phyloP scores from a whole-genome alignment of 2,329 filamentous ascomycete genomes.

The Sporothrix schenckii region DNA sequence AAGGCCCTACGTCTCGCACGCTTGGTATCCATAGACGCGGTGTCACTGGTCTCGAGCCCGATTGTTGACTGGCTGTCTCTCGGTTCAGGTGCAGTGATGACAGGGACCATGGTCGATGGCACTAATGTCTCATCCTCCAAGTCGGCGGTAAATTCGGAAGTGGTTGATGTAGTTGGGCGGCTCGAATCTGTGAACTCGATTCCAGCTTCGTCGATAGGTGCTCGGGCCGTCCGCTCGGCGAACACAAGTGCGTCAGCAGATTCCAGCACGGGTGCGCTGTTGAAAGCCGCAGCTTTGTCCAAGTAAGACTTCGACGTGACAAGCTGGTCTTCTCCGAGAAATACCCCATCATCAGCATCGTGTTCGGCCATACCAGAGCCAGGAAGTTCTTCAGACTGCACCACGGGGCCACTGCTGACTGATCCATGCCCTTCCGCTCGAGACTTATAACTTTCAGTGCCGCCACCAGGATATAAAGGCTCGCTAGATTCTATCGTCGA shows the following conservation, averaged over 20 bases:
- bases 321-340: not conserved
- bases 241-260: not conserved
- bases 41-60: conserved; percentile 35
- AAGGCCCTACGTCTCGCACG: conserved; percentile 44
- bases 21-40: conserved; percentile 40
- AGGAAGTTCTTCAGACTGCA: not conserved
- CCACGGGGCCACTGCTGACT: not conserved
- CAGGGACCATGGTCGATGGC: not conserved
- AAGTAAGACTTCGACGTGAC: not conserved
- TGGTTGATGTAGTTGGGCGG: conserved; percentile 12
- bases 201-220: not conserved
- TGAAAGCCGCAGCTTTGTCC: not conserved
- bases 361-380: too few relatives aligned
- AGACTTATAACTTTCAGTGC: not conserved
- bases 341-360: not conserved
- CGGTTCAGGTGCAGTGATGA: conserved; percentile 17
- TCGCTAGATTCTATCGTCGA: not conserved
- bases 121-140: conserved; percentile 3
- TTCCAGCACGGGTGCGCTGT: not conserved
- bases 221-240: not conserved
- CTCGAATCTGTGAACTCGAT: conserved; percentile 1
- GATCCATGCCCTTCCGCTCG: not conserved
- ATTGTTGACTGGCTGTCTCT: conserved; percentile 29
- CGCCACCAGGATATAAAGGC: not conserved
- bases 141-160: conserved; percentile 32